phyloP scores from a whole-genome alignment of 2,329 filamentous ascomycete species.

The Trichoderma brevicompactum region DNA sequence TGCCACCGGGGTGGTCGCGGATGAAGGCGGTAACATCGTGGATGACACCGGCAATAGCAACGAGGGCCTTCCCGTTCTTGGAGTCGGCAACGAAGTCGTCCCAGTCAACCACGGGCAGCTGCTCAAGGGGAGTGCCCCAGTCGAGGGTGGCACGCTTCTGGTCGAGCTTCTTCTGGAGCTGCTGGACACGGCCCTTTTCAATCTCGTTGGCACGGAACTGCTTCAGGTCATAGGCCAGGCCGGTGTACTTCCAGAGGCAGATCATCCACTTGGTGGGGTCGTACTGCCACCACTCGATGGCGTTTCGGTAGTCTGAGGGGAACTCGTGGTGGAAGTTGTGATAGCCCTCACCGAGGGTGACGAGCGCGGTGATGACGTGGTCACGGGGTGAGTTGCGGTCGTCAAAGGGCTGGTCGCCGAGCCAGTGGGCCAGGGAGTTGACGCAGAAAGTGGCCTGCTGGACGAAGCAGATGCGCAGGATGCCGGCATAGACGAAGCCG shows the following conservation, averaged over 20 bases:
- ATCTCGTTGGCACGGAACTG: conserved; percentile 91
- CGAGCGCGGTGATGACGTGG: conserved; percentile 81
- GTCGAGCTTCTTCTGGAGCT: conserved; percentile 90
- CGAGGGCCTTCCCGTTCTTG: conserved; percentile 74
- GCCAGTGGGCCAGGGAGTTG: conserved; percentile 89
- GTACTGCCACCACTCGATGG: conserved; percentile 88
- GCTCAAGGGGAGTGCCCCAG: conserved; percentile 84
- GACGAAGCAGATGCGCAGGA: conserved; percentile 85
- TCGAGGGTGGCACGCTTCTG: conserved; percentile 81
- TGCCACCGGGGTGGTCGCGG: conserved; percentile 88
- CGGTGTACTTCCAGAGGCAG: conserved; percentile 81
- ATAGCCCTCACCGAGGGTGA: conserved; percentile 86
- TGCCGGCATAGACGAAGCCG: conserved; percentile 83
- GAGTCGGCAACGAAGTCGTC: conserved; percentile 80
- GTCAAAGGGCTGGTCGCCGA: conserved; percentile 90
- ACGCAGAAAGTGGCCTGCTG: conserved; percentile 94
- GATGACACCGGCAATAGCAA: conserved; percentile 81
- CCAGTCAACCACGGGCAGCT: conserved; percentile 84
- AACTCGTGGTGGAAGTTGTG: conserved; percentile 98
- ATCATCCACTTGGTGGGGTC: conserved; percentile 92
- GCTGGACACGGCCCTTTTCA: conserved; percentile 87
- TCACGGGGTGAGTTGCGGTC: conserved; percentile 91
- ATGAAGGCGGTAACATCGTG: conserved; percentile 86
- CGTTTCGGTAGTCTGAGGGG: conserved; percentile 90
- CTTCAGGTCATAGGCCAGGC: conserved; percentile 85